Percentiles rank a stretch among this genome's conserved stretches.
Conservation (phyloP, 352 stramenopile genomes). For the Phytophthora chlamydospora region DNA sequence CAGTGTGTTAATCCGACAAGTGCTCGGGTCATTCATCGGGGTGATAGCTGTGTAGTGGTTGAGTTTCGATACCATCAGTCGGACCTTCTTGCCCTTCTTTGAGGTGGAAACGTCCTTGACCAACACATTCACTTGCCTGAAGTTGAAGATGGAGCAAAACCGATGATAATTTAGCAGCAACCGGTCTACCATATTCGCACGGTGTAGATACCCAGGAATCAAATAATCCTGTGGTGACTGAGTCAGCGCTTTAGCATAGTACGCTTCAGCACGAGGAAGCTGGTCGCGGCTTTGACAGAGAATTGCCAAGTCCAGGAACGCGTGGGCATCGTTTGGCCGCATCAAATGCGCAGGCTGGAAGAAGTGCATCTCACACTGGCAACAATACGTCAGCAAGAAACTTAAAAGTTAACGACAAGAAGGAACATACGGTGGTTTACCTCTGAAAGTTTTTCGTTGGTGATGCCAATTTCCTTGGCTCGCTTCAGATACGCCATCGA, state of each 20-base stretch:
- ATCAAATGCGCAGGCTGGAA: constrained; percentile 62
- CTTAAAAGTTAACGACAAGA: not conserved
- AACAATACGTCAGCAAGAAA: not conserved
- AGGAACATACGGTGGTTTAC: constrained; percentile 18
- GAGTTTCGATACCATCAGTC: constrained; percentile 58
- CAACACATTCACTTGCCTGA: constrained; percentile 54
- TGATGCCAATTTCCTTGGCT: constrained; percentile 23
- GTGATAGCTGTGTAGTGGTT: constrained; percentile 62
- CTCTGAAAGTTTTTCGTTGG: constrained; percentile 36
- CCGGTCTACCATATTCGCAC: constrained; percentile 60
- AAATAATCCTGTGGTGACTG: constrained; percentile 50
- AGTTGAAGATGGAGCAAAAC: constrained; percentile 75
- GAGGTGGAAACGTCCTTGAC: constrained; percentile 49
- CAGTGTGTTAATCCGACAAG: constrained; percentile 52
- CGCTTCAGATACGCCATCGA: constrained; percentile 41
- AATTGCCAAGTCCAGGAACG: constrained; percentile 62
- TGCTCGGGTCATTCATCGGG: constrained; percentile 35
- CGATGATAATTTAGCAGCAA: constrained; percentile 75
- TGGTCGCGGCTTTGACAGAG: constrained; percentile 57
- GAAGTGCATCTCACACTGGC: constrained; percentile 54
- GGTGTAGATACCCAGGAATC: constrained; percentile 65
- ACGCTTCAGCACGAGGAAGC: constrained; percentile 49
- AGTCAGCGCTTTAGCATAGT: constrained; percentile 55
- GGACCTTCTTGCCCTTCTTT: constrained; percentile 60
- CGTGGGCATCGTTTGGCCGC: constrained; percentile 50